Evolutionary conservation across 257 asterid genomes (phyloP).

Genomic region (Echites panduratus): DNA sequence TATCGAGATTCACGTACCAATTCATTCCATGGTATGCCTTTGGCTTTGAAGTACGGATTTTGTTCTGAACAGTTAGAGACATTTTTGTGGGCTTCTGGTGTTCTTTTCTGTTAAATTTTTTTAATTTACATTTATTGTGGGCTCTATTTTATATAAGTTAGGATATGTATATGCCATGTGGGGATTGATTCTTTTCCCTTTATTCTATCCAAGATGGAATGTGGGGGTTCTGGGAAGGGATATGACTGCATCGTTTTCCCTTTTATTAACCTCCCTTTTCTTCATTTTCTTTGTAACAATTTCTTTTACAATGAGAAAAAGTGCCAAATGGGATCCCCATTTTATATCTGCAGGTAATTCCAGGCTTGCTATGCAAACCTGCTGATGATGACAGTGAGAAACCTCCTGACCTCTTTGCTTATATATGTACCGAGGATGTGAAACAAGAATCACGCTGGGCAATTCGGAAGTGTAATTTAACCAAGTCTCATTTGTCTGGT

Average conservation of each 20-base stretch:
- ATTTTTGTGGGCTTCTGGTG: not conserved
- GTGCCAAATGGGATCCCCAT: not conserved
- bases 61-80: not conserved
- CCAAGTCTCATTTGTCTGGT: constrained; percentile 55
- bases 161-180: not conserved
- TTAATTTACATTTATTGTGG: not conserved
- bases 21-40: constrained; percentile 63
- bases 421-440: constrained; percentile 30
- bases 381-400: constrained; percentile 38
- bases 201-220: not conserved
- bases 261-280: not conserved
- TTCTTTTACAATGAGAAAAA: not conserved
- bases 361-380: constrained; percentile 43
- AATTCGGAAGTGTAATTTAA: constrained; percentile 64
- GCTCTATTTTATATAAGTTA: not conserved
- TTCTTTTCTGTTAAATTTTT: not conserved
- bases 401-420: constrained; percentile 48
- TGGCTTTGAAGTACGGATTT: not conserved
- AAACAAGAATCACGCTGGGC: constrained; percentile 34
- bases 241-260: not conserved
- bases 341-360: constrained; percentile 61
- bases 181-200: not conserved
- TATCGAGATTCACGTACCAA: constrained; percentile 47
- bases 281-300: not conserved
- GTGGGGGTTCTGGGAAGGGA: not conserved